Percentiles rank a stretch among this genome's conserved stretches.
Conservation (phyloP, 108 stramenopile genomes). For the Schizochytrium sp. region DNA sequence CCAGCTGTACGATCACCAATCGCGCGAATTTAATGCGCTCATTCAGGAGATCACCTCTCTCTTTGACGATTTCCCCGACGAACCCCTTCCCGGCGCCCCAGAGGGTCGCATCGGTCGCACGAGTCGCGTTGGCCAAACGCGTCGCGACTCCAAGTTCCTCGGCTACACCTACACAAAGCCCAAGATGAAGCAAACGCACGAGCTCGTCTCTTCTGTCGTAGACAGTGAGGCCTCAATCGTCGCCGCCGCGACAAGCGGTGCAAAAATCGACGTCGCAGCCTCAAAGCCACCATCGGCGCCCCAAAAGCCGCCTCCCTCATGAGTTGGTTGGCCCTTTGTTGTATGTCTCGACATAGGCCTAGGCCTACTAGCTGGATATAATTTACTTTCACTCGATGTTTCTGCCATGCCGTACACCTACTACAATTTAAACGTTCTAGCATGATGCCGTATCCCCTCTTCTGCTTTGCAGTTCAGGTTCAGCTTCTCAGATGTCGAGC, state of each 20-base stretch:
- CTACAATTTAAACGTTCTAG: no score
- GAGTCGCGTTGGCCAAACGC: neutral
- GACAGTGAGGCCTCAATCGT: neutral
- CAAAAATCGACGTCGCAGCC: neutral
- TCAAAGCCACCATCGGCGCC: neutral
- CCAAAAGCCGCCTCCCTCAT: neutral
- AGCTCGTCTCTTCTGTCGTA: neutral
- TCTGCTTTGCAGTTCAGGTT: no score
- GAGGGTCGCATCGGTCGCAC: conserved; percentile 30
- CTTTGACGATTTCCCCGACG: conserved; percentile 46
- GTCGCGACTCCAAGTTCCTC: conserved; percentile 35
- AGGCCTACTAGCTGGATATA: neutral
- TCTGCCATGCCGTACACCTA: no score
- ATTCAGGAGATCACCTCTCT: conserved; percentile 40
- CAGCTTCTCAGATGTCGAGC: no score
- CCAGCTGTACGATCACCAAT: neutral
- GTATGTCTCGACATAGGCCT: neutral
- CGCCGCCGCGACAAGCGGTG: neutral
- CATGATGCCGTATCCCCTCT: no score
- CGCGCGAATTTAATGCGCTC: conserved; percentile 15
- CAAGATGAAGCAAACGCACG: conserved; percentile 18
- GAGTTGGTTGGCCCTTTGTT: neutral
- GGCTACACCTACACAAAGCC: conserved; percentile 42
- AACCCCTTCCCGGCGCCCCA: conserved; percentile 19
- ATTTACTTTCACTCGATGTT: no score